These are phyloP conservation scores for Clavariopsis aquatica DNA, from an alignment of 495 filamentous ascomycete species.

Conservation along the genomic window DNA sequence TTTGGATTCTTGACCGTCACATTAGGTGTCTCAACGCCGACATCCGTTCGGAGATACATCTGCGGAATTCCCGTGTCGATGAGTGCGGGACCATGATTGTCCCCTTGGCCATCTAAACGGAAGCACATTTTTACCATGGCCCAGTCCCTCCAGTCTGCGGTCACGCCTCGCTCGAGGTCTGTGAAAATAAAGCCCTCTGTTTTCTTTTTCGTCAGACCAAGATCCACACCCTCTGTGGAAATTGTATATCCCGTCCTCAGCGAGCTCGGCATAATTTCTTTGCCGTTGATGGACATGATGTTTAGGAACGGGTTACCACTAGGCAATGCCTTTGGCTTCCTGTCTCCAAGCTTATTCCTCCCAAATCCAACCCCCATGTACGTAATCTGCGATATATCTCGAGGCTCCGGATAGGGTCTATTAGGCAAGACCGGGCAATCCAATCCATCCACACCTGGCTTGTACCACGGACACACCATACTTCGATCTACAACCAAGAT, in stretches of 20 bases:
- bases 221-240: conserved; percentile 18
- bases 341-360: conserved; percentile 11
- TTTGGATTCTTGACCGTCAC: conserved; percentile 26
- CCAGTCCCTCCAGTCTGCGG: conserved; percentile 20
- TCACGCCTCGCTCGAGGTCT: conserved; percentile 13
- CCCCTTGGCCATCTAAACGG: conserved; percentile 4
- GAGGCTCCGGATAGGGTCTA: not conserved
- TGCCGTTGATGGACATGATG: conserved; percentile 15
- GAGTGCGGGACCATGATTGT: conserved; percentile 9
- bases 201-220: conserved; percentile 23
- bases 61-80: conserved; percentile 30
- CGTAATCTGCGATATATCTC: conserved; percentile 19
- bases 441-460: conserved; percentile 12
- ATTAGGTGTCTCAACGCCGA: conserved; percentile 13
- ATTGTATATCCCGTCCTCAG: conserved; percentile 18
- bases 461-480: conserved; percentile 28
- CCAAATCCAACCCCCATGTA: conserved; percentile 37
- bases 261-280: not conserved
- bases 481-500: conserved; percentile 27
- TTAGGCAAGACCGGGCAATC: conserved; percentile 21
- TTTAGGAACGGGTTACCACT: conserved; percentile 29
- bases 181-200: conserved; percentile 15
- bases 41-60: conserved; percentile 25
- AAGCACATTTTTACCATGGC: conserved; percentile 28
- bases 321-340: conserved; percentile 8